Conservation (phyloP, 306 rosid species). For the Cicer judaicum region DNA sequence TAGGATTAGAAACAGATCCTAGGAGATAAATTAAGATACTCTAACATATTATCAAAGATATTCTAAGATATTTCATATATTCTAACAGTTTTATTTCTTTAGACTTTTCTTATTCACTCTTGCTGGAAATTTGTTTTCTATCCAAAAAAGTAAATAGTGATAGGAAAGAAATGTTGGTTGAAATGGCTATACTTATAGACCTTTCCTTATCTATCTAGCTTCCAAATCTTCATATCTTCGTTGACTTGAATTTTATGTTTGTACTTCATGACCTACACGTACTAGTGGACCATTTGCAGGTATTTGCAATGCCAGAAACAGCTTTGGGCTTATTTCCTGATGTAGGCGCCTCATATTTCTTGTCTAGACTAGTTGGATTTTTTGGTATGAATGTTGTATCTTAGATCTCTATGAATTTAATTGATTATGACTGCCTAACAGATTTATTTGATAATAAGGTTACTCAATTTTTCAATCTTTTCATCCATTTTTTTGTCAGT, state of each 20-base stretch:
- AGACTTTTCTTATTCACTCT: background rate
- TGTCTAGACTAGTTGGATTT: constrained; percentile 93
- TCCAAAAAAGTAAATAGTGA: background rate
- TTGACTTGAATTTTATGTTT: constrained; percentile 22
- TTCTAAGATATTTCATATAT: background rate
- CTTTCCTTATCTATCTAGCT: constrained; percentile 20
- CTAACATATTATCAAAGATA: background rate
- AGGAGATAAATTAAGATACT: constrained; percentile 8
- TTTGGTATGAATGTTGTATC: constrained; percentile 65
- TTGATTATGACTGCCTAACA: constrained; percentile 9
- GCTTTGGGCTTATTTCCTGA: constrained; percentile 96
- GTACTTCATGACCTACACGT: constrained; percentile 32
- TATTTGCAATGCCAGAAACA: constrained; percentile 98
- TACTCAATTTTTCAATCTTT: constrained; percentile 31
- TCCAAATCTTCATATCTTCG: constrained; percentile 15
- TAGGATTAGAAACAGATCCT: background rate
- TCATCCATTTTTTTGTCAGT: constrained; percentile 9
- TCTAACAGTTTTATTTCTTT: background rate
- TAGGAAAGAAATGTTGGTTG: constrained; percentile 31
- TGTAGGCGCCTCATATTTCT: constrained; percentile 85
- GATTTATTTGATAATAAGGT: background rate
- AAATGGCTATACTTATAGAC: background rate
- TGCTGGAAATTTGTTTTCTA: constrained; percentile 4
- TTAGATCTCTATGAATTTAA: constrained; percentile 36
- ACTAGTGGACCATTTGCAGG: constrained; percentile 58